Evolutionary conservation across 208 protist species (phyloP).

Genomic region (Wallacemonas sp.): DNA sequence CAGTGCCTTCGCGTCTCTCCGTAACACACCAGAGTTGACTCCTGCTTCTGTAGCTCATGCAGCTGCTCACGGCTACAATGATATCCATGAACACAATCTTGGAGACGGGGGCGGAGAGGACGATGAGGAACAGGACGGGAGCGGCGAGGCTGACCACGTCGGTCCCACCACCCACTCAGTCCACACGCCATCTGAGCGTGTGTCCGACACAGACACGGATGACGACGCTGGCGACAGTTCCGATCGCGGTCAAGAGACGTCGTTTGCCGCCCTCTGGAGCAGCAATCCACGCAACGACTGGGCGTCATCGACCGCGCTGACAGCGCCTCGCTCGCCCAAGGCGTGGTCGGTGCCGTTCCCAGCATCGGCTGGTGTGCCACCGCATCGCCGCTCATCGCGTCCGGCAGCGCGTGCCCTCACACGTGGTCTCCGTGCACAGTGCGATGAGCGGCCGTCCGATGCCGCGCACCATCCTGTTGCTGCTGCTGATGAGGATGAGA

Average conservation of each 20-base stretch:
- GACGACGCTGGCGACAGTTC: not conserved
- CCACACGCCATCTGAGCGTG: constrained; percentile 7
- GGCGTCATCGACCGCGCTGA: not conserved
- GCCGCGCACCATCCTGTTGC: not conserved
- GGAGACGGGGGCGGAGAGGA: too few relatives aligned
- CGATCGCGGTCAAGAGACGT: too few relatives aligned
- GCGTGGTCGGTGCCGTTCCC: constrained; percentile 2
- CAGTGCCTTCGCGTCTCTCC: not conserved
- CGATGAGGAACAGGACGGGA: too few relatives aligned
- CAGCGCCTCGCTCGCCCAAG: not conserved
- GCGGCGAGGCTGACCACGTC: too few relatives aligned
- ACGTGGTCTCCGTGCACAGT: not conserved
- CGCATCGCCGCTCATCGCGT: not conserved
- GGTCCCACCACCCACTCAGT: not conserved
- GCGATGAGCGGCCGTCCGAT: too few relatives aligned
- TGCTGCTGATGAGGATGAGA: too few relatives aligned
- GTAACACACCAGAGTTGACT: not conserved
- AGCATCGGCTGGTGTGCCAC: not conserved
- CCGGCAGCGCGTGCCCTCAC: not conserved
- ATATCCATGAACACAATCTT: too few relatives aligned
- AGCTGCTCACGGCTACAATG: too few relatives aligned
- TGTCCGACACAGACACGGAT: not conserved
- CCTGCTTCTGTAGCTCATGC: too few relatives aligned
- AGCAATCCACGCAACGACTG: not conserved
- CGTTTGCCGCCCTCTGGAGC: constrained; percentile 4